Evolutionary conservation across 2,329 filamentous ascomycete species (phyloP), one percentile per base, ranked within the genome.

Genomic region (Passalora sequoiae): DNA sequence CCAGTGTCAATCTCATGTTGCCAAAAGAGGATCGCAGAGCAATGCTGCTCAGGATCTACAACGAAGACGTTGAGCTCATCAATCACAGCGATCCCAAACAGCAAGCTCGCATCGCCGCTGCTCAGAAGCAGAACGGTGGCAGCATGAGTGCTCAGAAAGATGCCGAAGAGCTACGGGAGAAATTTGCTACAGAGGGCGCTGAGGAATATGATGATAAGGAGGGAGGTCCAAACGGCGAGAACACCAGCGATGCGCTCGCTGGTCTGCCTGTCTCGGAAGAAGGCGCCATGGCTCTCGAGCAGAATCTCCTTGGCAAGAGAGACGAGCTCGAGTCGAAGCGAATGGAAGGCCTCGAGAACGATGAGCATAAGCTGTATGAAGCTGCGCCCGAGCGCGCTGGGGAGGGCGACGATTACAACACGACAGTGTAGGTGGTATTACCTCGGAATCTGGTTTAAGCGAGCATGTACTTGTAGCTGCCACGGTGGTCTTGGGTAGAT

Each of bases 1-100:
- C 89, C 57, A 91, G 85, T 15, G 75, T 97, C 46, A 98, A 98
- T 65, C 78, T 98, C 41, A 98, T 98, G 92, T 74, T 98, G 60
- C 91, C 92, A 38, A 98, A 98, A 72, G 92, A 98, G 65, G 92
- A 98, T 54, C 80, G 92, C 12, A 83, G 67, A 17, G 92, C 92
- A 1, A 94, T 97, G 87, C 71, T 97, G 56, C 73, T 97, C 51
- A 77, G 92, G 16, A 74, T 98, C 48, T 98, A 84, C 70, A 94
- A 96, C 62, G 91, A 97, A 57, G 84, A 84, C 20, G 84, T 86
- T 0, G 87, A 87, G 3, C 74, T 95, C 36, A 77, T 94, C 50
- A 94, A 92, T 63, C 77, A 77, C 55, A 54, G 49, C 17, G 60
- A 62, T 21, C 55, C 55, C 3, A 50, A 49, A 27, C 47, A 55